Evolutionary conservation across 2,329 filamentous ascomycete genomes (phyloP), one percentile per base, ranked within the genome.

Genomic region (Xylaria sp.): DNA sequence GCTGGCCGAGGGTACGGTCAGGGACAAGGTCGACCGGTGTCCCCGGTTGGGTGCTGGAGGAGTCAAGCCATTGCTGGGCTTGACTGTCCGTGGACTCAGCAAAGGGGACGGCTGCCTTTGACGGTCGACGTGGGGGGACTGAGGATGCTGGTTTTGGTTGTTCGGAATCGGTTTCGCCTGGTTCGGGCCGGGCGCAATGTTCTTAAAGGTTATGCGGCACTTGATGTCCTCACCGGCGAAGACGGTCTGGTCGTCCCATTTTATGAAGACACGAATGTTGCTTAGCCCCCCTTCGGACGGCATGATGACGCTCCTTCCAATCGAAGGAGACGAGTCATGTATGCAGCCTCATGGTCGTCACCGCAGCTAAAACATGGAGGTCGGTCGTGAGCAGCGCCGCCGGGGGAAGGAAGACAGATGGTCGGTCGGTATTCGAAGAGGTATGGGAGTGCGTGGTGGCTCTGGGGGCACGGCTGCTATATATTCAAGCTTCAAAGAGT

Each of bases 211-310:
- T 72, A 99, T 96, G 63, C 88, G 92, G 75, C 94, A 97, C 76
- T 92, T 90, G 69, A 97, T 84, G 69, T 96, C 89, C 79, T 99
- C 94, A 74, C 94, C 94, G 52, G 94, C 91, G 76, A 97, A 99
- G 66, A 99, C 91, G 58, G 90, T 92, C 72, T 93, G 87, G 70
- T 96, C 90, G 72, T 91, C 89, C 90, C 93, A 99, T 76, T 88
- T 87, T 73, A 99, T 91, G 72, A 93, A 96, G 74, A 97, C 93
- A 73, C 92, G 90, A 71, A 99, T 91, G 78, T 95, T 93, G 75
- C 77, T 78, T 57, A 71, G 66, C 62, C 67, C 70, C 66, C 51
- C 62, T 51, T 81, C 77, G 63, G 77, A 72, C 63, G 78, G 71
- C 80, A 83, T 83, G 69, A 63, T 74, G 69, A 54, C 62, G 69